These are phyloP conservation scores for Phytophthora boehmeriae DNA, from an alignment of 352 stramenopile species.

Conservation along the genomic window DNA sequence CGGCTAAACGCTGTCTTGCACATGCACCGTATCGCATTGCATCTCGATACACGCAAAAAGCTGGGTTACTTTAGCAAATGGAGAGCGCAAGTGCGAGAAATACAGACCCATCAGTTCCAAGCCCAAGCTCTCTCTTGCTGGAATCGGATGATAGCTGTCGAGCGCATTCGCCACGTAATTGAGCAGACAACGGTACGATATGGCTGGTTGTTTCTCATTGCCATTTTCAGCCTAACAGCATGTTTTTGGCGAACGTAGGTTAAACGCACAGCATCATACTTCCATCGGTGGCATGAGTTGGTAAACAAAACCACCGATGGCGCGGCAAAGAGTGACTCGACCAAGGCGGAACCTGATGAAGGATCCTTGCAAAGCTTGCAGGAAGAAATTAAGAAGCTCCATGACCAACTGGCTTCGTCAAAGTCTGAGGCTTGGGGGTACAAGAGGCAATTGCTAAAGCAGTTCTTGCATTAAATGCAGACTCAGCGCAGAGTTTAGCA, in stretches of 20 bases:
- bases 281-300: conserved; percentile 40
- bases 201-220: neutral
- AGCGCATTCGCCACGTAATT: conserved; percentile 58
- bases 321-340: neutral
- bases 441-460: conserved; percentile 80
- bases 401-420: conserved; percentile 66
- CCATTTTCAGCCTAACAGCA: conserved; percentile 14
- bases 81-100: conserved; percentile 41
- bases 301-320: neutral
- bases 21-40: conserved; percentile 46
- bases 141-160: conserved; percentile 72
- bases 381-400: conserved; percentile 70
- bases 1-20: conserved; percentile 43
- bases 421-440: conserved; percentile 78
- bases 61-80: conserved; percentile 45
- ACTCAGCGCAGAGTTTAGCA: neutral
- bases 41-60: conserved; percentile 41
- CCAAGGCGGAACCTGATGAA: conserved; percentile 20
- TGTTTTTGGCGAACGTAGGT: conserved; percentile 23
- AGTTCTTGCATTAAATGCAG: conserved; percentile 49
- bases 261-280: conserved; percentile 43
- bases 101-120: conserved; percentile 46
- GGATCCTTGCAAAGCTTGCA: conserved; percentile 46
- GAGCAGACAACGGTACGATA: conserved; percentile 40
- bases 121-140: conserved; percentile 54